Percentiles rank a stretch among this genome's conserved stretches.
These are phyloP conservation scores for Coemansia sp. DNA, from an alignment of 192 early-diverging fungal genomes.

Conservation along the genomic window DNA sequence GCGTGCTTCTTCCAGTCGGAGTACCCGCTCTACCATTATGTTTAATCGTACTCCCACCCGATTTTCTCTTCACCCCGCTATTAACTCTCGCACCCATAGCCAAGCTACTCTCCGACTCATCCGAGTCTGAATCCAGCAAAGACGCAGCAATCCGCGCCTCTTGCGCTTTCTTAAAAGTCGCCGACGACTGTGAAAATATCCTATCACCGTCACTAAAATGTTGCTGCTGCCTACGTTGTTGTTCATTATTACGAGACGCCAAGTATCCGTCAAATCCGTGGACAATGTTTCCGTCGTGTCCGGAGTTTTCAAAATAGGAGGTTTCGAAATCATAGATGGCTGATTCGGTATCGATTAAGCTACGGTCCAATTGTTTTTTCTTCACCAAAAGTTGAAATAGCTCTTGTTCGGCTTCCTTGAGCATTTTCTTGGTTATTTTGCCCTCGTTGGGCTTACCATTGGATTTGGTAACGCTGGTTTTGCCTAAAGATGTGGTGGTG, in stretches of 20 bases:
- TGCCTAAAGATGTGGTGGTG: conserved; percentile 4
- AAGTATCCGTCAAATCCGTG: conserved; percentile 89
- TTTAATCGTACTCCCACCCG: conserved; percentile 44
- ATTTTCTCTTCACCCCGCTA: conserved; percentile 2
- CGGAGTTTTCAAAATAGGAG: conserved; percentile 87
- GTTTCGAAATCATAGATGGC: conserved; percentile 86
- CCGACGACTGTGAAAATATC: conserved; percentile 80
- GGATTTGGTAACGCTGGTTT: conserved; percentile 3
- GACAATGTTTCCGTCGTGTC: conserved; percentile 83
- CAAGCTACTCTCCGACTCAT: conserved; percentile 24
- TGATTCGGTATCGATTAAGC: conserved; percentile 71
- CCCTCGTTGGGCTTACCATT: conserved; percentile 21
- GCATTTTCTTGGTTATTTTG: conserved; percentile 56
- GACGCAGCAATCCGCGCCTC: conserved; percentile 49
- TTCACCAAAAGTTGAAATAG: conserved; percentile 70
- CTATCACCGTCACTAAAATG: conserved; percentile 80
- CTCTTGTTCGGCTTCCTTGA: conserved; percentile 77
- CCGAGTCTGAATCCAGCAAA: conserved; percentile 51
- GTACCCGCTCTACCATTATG: conserved; percentile 31
- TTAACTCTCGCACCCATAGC: background rate
- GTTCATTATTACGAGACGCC: conserved; percentile 59
- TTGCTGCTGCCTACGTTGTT: conserved; percentile 51
- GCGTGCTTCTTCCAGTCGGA: conserved; percentile 21
- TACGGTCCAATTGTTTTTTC: conserved; percentile 81
- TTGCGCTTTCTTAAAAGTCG: conserved; percentile 57